These are phyloP conservation scores for Silene coronaria DNA, from an alignment of 179 eudicot genomes.

Conservation along the genomic window DNA sequence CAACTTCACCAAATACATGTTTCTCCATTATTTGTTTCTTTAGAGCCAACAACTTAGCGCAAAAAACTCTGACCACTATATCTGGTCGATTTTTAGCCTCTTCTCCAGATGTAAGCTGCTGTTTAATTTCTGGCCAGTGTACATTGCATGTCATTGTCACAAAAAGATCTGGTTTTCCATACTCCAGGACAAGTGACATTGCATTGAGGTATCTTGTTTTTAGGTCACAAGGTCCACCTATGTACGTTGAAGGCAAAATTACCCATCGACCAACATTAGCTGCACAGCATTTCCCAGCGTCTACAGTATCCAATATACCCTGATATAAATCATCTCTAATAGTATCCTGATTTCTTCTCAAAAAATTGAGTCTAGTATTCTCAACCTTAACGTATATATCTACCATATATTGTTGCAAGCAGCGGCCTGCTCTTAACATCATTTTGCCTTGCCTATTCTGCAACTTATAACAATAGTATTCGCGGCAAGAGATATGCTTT, in stretches of 20 bases:
- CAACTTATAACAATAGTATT: not conserved
- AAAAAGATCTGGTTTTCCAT: not conserved
- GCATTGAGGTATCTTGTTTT: not conserved
- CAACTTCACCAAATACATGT: not conserved
- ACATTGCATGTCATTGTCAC: too few species aligned
- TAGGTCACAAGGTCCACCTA: not conserved
- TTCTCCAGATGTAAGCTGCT: not conserved
- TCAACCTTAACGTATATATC: conserved; percentile 20
- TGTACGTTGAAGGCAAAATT: not conserved
- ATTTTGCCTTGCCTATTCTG: not conserved
- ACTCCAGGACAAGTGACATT: not conserved
- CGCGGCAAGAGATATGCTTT: too few species aligned
- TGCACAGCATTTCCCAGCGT: not conserved
- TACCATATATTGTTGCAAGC: conserved; percentile 17
- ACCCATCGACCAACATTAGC: not conserved
- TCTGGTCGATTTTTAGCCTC: not conserved
- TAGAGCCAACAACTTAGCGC: not conserved
- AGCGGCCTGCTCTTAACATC: not conserved
- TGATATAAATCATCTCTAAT: not conserved
- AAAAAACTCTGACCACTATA: not conserved
- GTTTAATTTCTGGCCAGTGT: not conserved
- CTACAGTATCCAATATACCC: too few species aligned
- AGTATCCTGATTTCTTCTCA: conserved; percentile 1
- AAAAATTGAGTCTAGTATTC: not conserved
- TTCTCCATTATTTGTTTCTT: not conserved